Base-by-base conservation (phyloP, 495 filamentous ascomycete species). In the Darksidea phi region DNA sequence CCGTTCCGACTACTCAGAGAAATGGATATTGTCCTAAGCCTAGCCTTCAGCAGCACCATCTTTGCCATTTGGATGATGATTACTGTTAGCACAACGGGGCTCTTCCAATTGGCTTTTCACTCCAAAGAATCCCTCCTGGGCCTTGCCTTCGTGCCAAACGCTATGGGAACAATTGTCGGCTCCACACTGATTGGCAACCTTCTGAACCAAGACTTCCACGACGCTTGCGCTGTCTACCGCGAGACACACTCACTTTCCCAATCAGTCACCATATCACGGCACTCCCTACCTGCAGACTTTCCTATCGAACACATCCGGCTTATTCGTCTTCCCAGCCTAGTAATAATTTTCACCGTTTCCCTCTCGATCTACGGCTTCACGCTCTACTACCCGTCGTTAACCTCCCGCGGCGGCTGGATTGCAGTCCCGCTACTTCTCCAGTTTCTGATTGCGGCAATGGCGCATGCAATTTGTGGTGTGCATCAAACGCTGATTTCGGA, bases 31-130 rank as follows among this genome's bases (percentile, higher is more conserved):
- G 70, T 78, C 34, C 68, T 76, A 52, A 75, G 71, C 7, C 62
- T 79, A 2, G 63, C 78, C 45, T 80, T 73, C 50, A 76, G 76
- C 28, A 73, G 74, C 15, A 69, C 78, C 21, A 73, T 76, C 0
- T 80, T 78, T 57, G 73, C 77, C 0, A 73, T 77, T 15, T 80
- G 78, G 78, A 76, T 71, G 21, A 80, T 80, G 78, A 72, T 80
- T 1, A 78, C 76, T 0, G 78, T 76, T 0, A 76, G 73, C 13
- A 80, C 78, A 0, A 71, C 73, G 0, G 63, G 62, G 15, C 61
- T 80, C 0, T 77, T 79, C 50, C 66, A 74, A 55, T 46, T 64
- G 1, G 54, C 51, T 12, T 76, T 74, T 17, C 67, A 64, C 0
- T 59, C 78, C 0, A 76, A 69, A 21, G 65, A 72, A 0, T 25